Evolutionary conservation across 208 protist genomes (phyloP).

Genomic region (Angomonas deanei): DNA sequence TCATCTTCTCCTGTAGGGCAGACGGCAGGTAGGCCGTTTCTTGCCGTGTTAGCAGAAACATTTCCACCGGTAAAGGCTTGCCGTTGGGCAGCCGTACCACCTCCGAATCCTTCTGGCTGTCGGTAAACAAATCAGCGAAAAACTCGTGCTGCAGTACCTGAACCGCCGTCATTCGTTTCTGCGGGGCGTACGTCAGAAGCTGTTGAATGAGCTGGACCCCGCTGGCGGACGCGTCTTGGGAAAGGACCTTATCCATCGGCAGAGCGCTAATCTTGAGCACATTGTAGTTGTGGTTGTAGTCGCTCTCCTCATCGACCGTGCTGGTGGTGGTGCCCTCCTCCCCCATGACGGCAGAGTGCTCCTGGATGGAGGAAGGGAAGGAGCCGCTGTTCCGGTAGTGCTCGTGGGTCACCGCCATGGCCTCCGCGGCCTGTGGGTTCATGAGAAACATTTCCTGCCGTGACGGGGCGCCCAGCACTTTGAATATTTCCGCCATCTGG

Average conservation of each 20-base stretch:
- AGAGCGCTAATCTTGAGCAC: constrained; percentile 95
- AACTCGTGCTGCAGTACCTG: constrained; percentile 98
- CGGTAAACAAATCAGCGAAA: constrained; percentile 90
- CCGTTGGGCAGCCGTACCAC: constrained; percentile 41
- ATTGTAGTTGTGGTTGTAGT: constrained; percentile 80
- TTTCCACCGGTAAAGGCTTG: constrained; percentile 37
- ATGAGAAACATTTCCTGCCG: constrained; percentile 94
- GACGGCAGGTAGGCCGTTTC: constrained; percentile 26
- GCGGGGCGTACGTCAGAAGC: constrained; percentile 94
- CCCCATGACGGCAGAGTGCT: no score
- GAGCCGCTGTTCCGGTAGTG: constrained; percentile 12
- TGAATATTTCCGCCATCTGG: constrained; percentile 97
- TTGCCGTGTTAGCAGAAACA: constrained; percentile 54
- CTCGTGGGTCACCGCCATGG: constrained; percentile 31
- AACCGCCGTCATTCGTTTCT: constrained; percentile 93
- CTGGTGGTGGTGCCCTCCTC: not conserved
- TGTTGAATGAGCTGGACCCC: constrained; percentile 96
- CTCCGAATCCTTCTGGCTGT: not conserved
- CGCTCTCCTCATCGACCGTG: not conserved
- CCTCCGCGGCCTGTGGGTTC: constrained; percentile 93
- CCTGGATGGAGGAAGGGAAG: no score
- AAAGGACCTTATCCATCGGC: constrained; percentile 91
- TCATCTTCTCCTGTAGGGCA: constrained; percentile 18
- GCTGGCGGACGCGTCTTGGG: constrained; percentile 63
- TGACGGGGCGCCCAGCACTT: constrained; percentile 91